Evolutionary conservation across 2,329 filamentous ascomycete genomes (phyloP).

Genomic region (Nigrospora osmanthi): DNA sequence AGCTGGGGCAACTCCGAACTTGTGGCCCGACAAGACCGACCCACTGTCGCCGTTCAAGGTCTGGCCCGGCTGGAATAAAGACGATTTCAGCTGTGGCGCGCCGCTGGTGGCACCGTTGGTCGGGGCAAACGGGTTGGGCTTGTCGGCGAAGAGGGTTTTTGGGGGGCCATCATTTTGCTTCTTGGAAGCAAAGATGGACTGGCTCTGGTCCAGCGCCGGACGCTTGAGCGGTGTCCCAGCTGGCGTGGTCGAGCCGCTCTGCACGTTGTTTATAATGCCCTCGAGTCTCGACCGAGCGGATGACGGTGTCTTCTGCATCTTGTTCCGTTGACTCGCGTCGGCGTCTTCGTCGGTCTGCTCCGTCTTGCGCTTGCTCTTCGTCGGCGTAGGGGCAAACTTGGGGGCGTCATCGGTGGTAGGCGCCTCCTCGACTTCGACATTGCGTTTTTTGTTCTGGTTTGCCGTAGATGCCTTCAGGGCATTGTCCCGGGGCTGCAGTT

Average conservation of each 20-base stretch:
- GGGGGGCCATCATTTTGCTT: conserved; percentile 1
- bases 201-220: conserved; percentile 1
- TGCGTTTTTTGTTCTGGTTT: conserved; percentile 42
- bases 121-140: conserved; percentile 23
- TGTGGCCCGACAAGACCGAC: conserved; percentile 16
- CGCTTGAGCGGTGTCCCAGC: conserved; percentile 16
- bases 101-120: conserved; percentile 26
- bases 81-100: conserved; percentile 32
- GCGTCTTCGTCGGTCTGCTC: conserved; percentile 27
- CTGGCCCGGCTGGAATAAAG: conserved; percentile 22
- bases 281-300: conserved; percentile 50
- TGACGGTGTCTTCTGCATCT: conserved; percentile 44
- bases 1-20: conserved; percentile 14
- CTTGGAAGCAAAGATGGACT: not conserved
- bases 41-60: conserved; percentile 12
- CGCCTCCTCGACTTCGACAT: conserved; percentile 18
- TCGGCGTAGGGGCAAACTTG: conserved; percentile 23
- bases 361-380: conserved; percentile 47
- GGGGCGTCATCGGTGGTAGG: conserved; percentile 26
- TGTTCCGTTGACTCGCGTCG: conserved; percentile 39
- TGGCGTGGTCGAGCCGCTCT: conserved; percentile 20
- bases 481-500: conserved; percentile 29
- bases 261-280: conserved; percentile 45
- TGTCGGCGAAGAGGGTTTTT: conserved; percentile 20
- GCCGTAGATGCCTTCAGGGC: conserved; percentile 24